Conservation (phyloP, 2,329 filamentous ascomycete species). For the Penicillium freii region DNA sequence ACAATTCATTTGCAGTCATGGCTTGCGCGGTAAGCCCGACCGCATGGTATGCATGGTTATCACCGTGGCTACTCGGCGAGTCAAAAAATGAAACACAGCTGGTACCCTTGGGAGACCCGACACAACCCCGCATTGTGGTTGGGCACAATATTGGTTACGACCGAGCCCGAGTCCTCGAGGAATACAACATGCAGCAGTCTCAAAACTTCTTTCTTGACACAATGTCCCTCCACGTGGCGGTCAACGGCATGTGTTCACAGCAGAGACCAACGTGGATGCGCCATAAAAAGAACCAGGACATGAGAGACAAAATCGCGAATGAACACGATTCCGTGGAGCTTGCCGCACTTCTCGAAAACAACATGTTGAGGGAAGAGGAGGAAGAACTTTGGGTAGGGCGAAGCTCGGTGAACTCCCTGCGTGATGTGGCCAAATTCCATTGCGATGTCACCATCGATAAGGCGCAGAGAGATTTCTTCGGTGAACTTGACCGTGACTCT, state of each 20-base stretch:
- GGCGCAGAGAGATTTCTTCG: conserved; percentile 79
- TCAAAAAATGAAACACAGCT: conserved; percentile 74
- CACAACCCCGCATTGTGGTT: conserved; percentile 71
- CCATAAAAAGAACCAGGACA: conserved; percentile 83
- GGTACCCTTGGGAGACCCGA: conserved; percentile 79
- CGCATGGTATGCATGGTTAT: conserved; percentile 97
- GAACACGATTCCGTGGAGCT: conserved; percentile 71
- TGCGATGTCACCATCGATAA: conserved; percentile 92
- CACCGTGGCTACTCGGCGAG: conserved; percentile 88
- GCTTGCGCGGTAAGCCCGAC: conserved; percentile 87
- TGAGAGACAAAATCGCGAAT: conserved; percentile 73
- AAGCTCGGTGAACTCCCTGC: conserved; percentile 90
- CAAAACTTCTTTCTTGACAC: conserved; percentile 89
- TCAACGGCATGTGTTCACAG: conserved; percentile 97
- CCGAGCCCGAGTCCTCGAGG: conserved; percentile 79
- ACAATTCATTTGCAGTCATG: conserved; percentile 91
- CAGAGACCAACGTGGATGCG: conserved; percentile 98
- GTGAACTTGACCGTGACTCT: conserved; percentile 70
- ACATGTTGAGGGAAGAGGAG: conserved; percentile 72
- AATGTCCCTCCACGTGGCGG: conserved; percentile 96
- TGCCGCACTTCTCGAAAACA: conserved; percentile 66
- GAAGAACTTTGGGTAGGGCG: conserved; percentile 93
- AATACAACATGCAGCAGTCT: conserved; percentile 81
- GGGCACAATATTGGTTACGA: conserved; percentile 98
- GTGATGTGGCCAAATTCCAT: conserved; percentile 96